phyloP scores from a whole-genome alignment of 2,329 filamentous ascomycete genomes.

The Lasiodiplodia sp. region DNA sequence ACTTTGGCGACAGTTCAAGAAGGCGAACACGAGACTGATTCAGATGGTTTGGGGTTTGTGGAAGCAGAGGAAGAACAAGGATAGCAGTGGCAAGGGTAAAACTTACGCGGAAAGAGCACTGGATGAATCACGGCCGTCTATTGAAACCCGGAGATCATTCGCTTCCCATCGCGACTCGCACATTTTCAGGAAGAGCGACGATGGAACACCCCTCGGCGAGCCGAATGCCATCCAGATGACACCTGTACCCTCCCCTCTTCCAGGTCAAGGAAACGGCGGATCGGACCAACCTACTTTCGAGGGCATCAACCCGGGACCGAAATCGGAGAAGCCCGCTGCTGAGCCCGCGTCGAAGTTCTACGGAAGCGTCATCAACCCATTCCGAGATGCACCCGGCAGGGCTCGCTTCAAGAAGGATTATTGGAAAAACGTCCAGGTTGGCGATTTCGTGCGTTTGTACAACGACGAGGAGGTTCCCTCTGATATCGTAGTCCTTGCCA shows the following conservation, averaged over 20 bases:
- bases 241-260: conserved; percentile 83
- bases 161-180: conserved; percentile 61
- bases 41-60: conserved; percentile 62
- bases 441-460: conserved; percentile 95
- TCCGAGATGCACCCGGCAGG: conserved; percentile 68
- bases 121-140: conserved; percentile 70
- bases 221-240: conserved; percentile 91
- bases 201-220: conserved; percentile 33
- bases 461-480: conserved; percentile 96
- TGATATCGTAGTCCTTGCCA: conserved; percentile 89
- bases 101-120: conserved; percentile 57
- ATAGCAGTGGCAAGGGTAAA: conserved; percentile 52
- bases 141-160: conserved; percentile 68
- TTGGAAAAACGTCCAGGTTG: conserved; percentile 95
- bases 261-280: conserved; percentile 55
- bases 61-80: conserved; percentile 51
- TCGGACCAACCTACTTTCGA: conserved; percentile 34
- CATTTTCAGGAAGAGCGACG: conserved; percentile 57
- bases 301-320: conserved; percentile 40
- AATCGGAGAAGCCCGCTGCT: conserved; percentile 33
- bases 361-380: conserved; percentile 77
- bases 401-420: conserved; percentile 90
- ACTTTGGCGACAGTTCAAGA: conserved; percentile 87
- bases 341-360: conserved; percentile 59
- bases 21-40: conserved; percentile 73